phyloP scores from a whole-genome alignment of 805 yeast species.

The Kluyveromyces wickerhamii region DNA sequence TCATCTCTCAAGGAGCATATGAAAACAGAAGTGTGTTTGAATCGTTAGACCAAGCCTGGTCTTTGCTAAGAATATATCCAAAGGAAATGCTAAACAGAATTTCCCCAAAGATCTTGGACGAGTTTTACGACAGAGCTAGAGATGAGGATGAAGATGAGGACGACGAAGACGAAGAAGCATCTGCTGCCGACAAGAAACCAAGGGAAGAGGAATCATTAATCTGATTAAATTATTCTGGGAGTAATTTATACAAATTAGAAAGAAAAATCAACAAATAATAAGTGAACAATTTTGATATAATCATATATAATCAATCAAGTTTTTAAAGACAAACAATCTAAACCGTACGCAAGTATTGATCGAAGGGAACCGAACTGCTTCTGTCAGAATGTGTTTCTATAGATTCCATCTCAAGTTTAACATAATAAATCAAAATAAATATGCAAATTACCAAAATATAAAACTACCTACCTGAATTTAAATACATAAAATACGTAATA shows the following conservation, averaged over 20 bases:
- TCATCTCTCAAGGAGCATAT: conserved; percentile 93
- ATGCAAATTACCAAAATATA: too few species aligned
- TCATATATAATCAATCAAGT: too few species aligned
- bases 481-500: not conserved
- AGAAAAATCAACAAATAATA: too few species aligned
- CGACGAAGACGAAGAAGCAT: conserved; percentile 31
- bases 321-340: too few species aligned
- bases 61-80: conserved; percentile 95
- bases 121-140: conserved; percentile 88
- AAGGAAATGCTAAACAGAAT: conserved; percentile 98
- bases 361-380: too few species aligned
- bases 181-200: conserved; percentile 15
- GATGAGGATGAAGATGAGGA: conserved; percentile 52
- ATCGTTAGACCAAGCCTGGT: conserved; percentile 97
- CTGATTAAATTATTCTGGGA: conserved; percentile 9
- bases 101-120: conserved; percentile 92
- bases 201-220: conserved; percentile 20
- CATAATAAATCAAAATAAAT: too few species aligned
- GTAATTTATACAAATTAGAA: conserved; percentile 1
- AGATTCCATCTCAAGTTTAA: too few species aligned
- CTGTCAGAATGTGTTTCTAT: too few species aligned
- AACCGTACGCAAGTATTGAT: too few species aligned
- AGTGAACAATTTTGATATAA: too few species aligned
- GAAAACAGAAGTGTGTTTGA: conserved; percentile 93
- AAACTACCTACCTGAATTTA: too few species aligned